Evolutionary conservation across 2,329 filamentous ascomycete genomes (phyloP).

Genomic region (Penicillium frequentans): DNA sequence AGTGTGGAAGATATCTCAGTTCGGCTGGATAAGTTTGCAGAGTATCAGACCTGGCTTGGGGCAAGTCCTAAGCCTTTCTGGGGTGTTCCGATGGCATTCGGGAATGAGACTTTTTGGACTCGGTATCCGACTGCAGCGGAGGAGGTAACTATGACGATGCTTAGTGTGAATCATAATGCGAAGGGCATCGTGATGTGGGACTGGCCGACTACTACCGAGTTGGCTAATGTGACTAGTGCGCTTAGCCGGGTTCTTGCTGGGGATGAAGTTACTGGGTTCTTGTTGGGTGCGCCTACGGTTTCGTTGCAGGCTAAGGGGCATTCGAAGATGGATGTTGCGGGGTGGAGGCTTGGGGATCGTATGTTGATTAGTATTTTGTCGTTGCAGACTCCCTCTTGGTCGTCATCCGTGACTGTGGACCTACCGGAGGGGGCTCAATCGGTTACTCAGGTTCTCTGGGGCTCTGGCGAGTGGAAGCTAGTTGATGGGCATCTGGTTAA

Average conservation of each 20-base stretch:
- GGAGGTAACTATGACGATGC: conserved; percentile 49
- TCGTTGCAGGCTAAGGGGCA: conserved; percentile 25
- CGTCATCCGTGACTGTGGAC: conserved; percentile 6
- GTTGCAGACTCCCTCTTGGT: conserved; percentile 27
- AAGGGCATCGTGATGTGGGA: conserved; percentile 53
- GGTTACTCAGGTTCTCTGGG: conserved; percentile 11
- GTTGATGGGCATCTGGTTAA: conserved; percentile 6
- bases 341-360: conserved; percentile 38
- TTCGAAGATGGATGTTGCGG: conserved; percentile 40
- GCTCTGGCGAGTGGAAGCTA: conserved; percentile 5
- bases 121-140: conserved; percentile 48
- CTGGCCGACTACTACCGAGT: conserved; percentile 43
- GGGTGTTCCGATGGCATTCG: conserved; percentile 54
- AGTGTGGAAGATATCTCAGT: conserved; percentile 53
- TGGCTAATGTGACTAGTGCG: conserved; percentile 34
- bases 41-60: conserved; percentile 44
- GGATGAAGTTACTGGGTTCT: conserved; percentile 32
- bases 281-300: conserved; percentile 36
- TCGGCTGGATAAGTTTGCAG: conserved; percentile 43
- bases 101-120: conserved; percentile 49
- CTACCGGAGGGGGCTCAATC: conserved; percentile 5
- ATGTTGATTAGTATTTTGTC: conserved; percentile 44
- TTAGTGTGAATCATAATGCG: conserved; percentile 51
- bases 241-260: conserved; percentile 44
- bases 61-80: conserved; percentile 46